A percentile compares a stretch with the other conserved stretches of the same genome.
These are phyloP conservation scores for Zygosaccharomyces gambellarensis DNA, from an alignment of 805 yeast species.

Conservation along the genomic window DNA sequence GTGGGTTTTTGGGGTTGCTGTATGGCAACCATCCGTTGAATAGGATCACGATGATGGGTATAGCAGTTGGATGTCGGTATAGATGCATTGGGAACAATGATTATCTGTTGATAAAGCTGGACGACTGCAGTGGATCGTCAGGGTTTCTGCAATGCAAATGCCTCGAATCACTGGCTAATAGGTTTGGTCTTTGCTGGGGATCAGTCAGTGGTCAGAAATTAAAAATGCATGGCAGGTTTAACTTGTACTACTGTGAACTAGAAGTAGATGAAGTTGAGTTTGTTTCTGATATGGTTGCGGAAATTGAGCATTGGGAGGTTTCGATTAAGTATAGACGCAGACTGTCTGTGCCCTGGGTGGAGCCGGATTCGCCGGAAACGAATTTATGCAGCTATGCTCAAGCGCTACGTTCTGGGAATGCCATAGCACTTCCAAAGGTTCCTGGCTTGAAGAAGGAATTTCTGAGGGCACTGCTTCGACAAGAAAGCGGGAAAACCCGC, in stretches of 20 bases:
- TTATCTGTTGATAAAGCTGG: conserved; percentile 20
- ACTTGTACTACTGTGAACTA: conserved; percentile 29
- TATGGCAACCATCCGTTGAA: conserved; percentile 42
- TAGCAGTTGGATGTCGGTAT: conserved; percentile 29
- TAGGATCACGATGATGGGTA: conserved; percentile 36
- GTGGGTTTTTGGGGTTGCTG: conserved; percentile 25
- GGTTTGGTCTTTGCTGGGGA: conserved; percentile 20
- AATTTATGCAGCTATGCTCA: neutral
- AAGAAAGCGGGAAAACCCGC: neutral
- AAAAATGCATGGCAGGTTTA: conserved; percentile 26
- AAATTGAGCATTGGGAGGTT: conserved; percentile 37
- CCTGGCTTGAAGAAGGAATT: conserved; percentile 5
- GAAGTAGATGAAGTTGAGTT: conserved; percentile 28
- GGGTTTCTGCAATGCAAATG: conserved; percentile 30
- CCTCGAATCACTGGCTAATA: conserved; percentile 15
- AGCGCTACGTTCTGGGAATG: neutral
- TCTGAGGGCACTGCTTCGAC: conserved; percentile 4
- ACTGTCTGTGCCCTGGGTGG: neutral
- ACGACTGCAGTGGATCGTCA: conserved; percentile 19
- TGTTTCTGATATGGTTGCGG: conserved; percentile 25
- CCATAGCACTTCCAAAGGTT: neutral
- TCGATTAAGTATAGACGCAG: conserved; percentile 9
- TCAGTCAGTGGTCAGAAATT: conserved; percentile 27
- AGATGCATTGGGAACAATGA: conserved; percentile 16
- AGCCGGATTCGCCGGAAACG: neutral